These are phyloP conservation scores for Hymenoscyphus salicellus DNA, from an alignment of 2,329 filamentous ascomycete species.

Conservation along the genomic window DNA sequence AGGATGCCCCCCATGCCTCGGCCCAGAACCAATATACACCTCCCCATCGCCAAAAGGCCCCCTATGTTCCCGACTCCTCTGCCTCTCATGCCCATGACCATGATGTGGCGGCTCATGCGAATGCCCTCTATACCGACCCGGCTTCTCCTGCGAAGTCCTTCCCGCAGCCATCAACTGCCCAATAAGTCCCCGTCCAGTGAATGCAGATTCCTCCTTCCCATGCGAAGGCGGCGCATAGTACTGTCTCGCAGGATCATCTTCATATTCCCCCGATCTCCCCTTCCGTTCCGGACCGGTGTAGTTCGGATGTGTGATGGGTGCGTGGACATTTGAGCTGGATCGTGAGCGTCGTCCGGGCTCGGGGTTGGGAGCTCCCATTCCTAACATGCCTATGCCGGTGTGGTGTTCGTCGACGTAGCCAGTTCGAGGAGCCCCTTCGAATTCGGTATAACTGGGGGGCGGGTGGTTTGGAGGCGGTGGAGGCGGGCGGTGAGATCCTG, in stretches of 20 bases:
- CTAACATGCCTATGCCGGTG: slow-evolving; percentile 1
- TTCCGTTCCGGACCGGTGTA: background rate
- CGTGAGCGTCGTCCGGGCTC: background rate
- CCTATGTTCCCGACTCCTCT: background rate
- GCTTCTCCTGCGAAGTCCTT: background rate
- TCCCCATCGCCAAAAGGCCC: background rate
- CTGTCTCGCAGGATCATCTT: background rate
- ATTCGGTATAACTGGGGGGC: background rate
- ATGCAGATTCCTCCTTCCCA: background rate
- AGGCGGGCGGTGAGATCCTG: background rate
- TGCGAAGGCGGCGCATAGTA: background rate
- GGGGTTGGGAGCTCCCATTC: slow-evolving; percentile 5
- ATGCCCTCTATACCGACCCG: background rate
- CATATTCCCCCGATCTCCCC: background rate
- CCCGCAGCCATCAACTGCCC: slow-evolving; percentile 6
- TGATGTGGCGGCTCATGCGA: background rate
- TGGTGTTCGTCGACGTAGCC: background rate
- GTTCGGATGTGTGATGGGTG: slow-evolving; percentile 4
- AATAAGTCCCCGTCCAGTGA: background rate
- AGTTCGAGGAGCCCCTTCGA: background rate
- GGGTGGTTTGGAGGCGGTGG: background rate
- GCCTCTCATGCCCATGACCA: too few relatives aligned
- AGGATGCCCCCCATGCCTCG: background rate
- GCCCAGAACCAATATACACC: slow-evolving; percentile 5
- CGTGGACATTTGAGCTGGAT: background rate